Evolutionary conservation across 306 rosid genomes (phyloP).

Genomic region (Medicago lupulina): DNA sequence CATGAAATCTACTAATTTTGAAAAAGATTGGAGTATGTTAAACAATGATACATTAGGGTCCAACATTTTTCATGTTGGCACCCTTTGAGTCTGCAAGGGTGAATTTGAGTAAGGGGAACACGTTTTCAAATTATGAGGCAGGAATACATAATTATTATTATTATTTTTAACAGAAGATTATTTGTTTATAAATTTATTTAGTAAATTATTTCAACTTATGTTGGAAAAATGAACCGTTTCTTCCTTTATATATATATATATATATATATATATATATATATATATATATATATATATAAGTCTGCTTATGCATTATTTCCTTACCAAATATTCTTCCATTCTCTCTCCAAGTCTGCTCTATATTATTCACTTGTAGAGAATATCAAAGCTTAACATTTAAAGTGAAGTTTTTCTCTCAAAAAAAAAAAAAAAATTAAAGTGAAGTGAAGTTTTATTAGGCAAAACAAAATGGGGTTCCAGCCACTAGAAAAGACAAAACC

Average conservation of each 20-base stretch:
- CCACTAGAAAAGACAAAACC: slow-evolving; percentile 64
- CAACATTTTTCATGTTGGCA: slow-evolving; percentile 37
- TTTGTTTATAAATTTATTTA: slow-evolving; percentile 31
- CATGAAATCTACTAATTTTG: slow-evolving; percentile 25
- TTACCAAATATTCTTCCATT: slow-evolving; percentile 13
- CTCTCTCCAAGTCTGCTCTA: slow-evolving; percentile 32
- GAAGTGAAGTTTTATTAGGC: slow-evolving; percentile 31
- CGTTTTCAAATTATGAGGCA: slow-evolving; percentile 40
- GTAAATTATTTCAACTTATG: slow-evolving; percentile 36
- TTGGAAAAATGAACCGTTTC: slow-evolving; percentile 16
- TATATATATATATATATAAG: slow-evolving; percentile 48
- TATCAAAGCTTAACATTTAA: slow-evolving; percentile 38
- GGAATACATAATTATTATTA: background rate
- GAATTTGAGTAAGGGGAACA: slow-evolving; percentile 41
- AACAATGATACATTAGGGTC: slow-evolving; percentile 28
- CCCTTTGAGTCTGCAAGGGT: slow-evolving; percentile 38
- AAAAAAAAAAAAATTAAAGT: too few relatives aligned
- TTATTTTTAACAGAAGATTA: slow-evolving; percentile 15
- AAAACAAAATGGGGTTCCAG: slow-evolving; percentile 65
- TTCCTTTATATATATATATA: slow-evolving; percentile 45
- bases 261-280: too few relatives aligned
- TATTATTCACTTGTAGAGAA: slow-evolving; percentile 25
- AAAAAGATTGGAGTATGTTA: background rate
- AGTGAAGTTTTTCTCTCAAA: slow-evolving; percentile 35
- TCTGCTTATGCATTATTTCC: slow-evolving; percentile 33